A percentile compares a stretch with the other conserved stretches of the same genome.
Evolutionary conservation across 2,329 filamentous ascomycete genomes (phyloP).

Genomic region (Zalaria obscura): DNA sequence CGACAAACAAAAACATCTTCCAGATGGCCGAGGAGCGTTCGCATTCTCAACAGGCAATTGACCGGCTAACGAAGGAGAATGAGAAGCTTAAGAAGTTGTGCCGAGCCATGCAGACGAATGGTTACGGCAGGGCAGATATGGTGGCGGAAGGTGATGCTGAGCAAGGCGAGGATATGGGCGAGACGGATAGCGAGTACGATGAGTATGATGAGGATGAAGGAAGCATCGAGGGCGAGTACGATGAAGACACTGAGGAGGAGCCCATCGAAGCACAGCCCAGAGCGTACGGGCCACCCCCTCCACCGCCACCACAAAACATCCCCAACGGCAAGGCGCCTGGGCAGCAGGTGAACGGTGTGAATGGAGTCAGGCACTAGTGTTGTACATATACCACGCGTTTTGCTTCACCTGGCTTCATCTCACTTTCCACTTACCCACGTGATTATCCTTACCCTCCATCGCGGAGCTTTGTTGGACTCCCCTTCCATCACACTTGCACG

Average conservation of each 20-base stretch:
- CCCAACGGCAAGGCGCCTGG: conserved; percentile 9
- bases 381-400: conserved; percentile 1
- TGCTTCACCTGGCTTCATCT: conserved; percentile 3
- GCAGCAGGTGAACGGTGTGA: conserved; percentile 13
- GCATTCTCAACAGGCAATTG: conserved; percentile 58
- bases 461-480: not conserved
- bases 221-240: conserved; percentile 51
- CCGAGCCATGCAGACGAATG: conserved; percentile 90
- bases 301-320: conserved; percentile 33
- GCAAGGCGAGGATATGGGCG: conserved; percentile 34
- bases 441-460: not conserved
- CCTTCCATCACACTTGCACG: conserved; percentile 2
- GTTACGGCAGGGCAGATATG: conserved; percentile 43
- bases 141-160: conserved; percentile 13
- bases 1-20: conserved; percentile 86
- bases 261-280: conserved; percentile 13
- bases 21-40: conserved; percentile 93
- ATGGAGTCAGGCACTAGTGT: conserved; percentile 14
- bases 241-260: conserved; percentile 47
- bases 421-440: not conserved
- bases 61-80: conserved; percentile 70
- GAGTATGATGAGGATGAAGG: conserved; percentile 41
- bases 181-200: conserved; percentile 50
- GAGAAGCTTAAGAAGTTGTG: conserved; percentile 89
- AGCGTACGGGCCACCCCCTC: conserved; percentile 31